A percentile compares a stretch with the other conserved stretches of the same genome.
These are phyloP conservation scores for Candida tammaniensis DNA, from an alignment of 805 yeast genomes.

Conservation along the genomic window DNA sequence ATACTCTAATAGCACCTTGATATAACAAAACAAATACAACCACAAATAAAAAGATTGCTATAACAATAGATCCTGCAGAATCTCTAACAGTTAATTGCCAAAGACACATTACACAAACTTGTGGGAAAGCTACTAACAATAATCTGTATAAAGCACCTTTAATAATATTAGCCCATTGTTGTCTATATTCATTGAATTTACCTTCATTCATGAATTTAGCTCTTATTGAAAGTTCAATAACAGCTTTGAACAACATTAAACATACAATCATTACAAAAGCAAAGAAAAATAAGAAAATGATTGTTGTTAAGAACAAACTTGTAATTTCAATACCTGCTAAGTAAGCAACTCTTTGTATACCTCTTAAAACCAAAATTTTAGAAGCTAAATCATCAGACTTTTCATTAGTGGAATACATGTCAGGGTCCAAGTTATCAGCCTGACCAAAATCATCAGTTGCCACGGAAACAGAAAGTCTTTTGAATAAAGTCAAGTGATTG, in stretches of 20 bases:
- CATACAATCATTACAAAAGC: conserved; percentile 57
- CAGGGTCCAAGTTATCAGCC: conserved; percentile 38
- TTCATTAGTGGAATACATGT: conserved; percentile 70
- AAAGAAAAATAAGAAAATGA: conserved; percentile 78
- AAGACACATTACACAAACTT: conserved; percentile 71
- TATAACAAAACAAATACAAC: conserved; percentile 56
- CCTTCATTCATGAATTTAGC: conserved; percentile 57
- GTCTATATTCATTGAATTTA: conserved; percentile 73
- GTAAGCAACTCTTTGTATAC: conserved; percentile 88
- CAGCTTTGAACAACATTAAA: conserved; percentile 63
- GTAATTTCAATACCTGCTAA: conserved; percentile 84
- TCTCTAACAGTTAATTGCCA: conserved; percentile 89
- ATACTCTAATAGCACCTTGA: conserved; percentile 74
- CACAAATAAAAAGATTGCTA: conserved; percentile 69
- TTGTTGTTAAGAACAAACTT: conserved; percentile 79
- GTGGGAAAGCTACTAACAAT: conserved; percentile 83
- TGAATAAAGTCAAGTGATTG: conserved; percentile 14
- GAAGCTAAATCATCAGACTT: conserved; percentile 54
- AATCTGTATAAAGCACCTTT: conserved; percentile 89
- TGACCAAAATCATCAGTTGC: conserved; percentile 47
- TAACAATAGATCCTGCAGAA: conserved; percentile 77
- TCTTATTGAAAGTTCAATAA: conserved; percentile 60
- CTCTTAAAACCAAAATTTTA: conserved; percentile 79
- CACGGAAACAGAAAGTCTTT: conserved; percentile 19
- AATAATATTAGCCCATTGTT: conserved; percentile 77